Conservation (phyloP, 352 stramenopile genomes). For the Globisporangium echinulatum region DNA sequence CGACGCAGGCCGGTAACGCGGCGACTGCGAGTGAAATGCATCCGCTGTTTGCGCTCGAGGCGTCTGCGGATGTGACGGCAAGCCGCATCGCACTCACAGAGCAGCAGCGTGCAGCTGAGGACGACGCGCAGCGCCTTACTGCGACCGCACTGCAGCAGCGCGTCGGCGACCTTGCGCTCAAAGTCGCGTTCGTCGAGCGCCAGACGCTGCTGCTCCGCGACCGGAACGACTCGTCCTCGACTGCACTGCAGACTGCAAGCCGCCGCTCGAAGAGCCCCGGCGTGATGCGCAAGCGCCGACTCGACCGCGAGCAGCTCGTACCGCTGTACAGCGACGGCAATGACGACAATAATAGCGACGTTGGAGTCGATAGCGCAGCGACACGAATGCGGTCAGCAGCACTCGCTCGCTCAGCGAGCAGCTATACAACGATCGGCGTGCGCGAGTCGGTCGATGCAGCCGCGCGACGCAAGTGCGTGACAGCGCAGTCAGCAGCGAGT, state of each 20-base stretch:
- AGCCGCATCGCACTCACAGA: constrained; percentile 8
- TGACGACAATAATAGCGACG: neutral
- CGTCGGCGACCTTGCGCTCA: constrained; percentile 22
- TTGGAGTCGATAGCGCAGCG: neutral
- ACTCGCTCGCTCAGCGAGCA: constrained; percentile 4
- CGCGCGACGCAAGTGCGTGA: neutral
- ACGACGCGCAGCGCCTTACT: constrained; percentile 6
- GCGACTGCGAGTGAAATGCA: constrained; percentile 24
- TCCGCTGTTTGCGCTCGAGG: constrained; percentile 24
- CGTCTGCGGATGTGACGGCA: neutral
- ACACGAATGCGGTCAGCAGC: neutral
- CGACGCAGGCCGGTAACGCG: constrained; percentile 2
- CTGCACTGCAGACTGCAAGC: no score
- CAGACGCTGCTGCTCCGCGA: neutral
- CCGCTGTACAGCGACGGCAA: constrained; percentile 2
- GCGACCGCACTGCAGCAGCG: constrained; percentile 12
- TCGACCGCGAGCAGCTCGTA: constrained; percentile 12
- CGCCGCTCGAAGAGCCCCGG: neutral
- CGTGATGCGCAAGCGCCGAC: constrained; percentile 11
- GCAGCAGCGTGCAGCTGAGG: constrained; percentile 16
- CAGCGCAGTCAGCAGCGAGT: neutral
- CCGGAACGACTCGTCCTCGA: neutral
- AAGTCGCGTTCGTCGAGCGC: constrained; percentile 31
- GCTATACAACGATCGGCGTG: neutral
- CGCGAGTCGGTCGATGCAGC: neutral